Conservation (phyloP, 352 stramenopile genomes). For the Hyaloperonospora arabidopsidis region DNA sequence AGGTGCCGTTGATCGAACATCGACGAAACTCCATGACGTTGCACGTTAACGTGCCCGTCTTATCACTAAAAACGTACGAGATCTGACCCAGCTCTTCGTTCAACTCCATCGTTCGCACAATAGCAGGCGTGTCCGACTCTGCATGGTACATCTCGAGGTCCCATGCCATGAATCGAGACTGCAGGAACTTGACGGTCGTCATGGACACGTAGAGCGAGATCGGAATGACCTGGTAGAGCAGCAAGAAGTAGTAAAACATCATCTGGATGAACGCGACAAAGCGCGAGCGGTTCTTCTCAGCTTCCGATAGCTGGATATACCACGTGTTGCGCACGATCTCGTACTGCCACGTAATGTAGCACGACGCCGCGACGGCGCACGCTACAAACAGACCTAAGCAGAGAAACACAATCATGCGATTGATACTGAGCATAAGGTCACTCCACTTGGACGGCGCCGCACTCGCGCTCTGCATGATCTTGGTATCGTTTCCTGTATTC, state of each 20-base stretch:
- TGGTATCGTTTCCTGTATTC: slow-evolving; percentile 88
- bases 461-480: slow-evolving; percentile 85
- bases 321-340: slow-evolving; percentile 64
- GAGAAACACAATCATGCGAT: slow-evolving; percentile 75
- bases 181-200: slow-evolving; percentile 93
- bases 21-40: slow-evolving; percentile 98
- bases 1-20: slow-evolving; percentile 85
- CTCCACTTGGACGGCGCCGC: slow-evolving; percentile 76
- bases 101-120: slow-evolving; percentile 89
- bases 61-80: slow-evolving; percentile 99
- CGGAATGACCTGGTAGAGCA: slow-evolving; percentile 90
- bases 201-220: slow-evolving; percentile 97
- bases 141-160: slow-evolving; percentile 57
- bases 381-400: slow-evolving; percentile 56
- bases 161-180: slow-evolving; percentile 89
- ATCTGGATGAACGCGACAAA: slow-evolving; percentile 76
- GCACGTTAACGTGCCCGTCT: slow-evolving; percentile 98
- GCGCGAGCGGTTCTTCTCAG: slow-evolving; percentile 32
- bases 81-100: slow-evolving; percentile 96
- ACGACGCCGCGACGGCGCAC: slow-evolving; percentile 56
- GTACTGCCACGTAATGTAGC: slow-evolving; percentile 73
- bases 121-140: slow-evolving; percentile 51
- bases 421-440: slow-evolving; percentile 73
- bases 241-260: slow-evolving; percentile 89
- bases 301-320: slow-evolving; percentile 52